phyloP scores from a whole-genome alignment of 2,329 filamentous ascomycete species.

The Boeremia lycopersici region DNA sequence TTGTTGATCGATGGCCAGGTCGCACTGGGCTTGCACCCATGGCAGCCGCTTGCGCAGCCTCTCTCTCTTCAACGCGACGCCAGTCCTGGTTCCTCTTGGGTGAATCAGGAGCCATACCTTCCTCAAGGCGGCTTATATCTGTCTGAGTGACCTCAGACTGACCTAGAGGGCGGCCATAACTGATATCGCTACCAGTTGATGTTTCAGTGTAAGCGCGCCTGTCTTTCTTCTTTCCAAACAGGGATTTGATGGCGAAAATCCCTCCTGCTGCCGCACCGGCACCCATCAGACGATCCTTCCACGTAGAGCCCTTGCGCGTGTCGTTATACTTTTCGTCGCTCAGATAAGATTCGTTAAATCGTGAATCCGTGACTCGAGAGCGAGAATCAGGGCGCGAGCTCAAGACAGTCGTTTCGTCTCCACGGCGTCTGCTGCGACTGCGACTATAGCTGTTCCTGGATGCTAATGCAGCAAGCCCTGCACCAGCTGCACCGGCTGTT shows the following conservation, averaged over 20 bases:
- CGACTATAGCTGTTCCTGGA: slow-evolving; percentile 52
- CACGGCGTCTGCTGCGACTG: slow-evolving; percentile 40
- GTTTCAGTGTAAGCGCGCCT: slow-evolving; percentile 52
- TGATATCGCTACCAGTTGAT: slow-evolving; percentile 54
- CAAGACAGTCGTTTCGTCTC: slow-evolving; percentile 35
- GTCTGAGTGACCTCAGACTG: slow-evolving; percentile 55
- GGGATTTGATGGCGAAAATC: slow-evolving; percentile 57
- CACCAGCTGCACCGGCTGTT: slow-evolving; percentile 62
- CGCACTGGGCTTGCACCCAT: slow-evolving; percentile 56
- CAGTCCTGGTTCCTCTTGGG: slow-evolving; percentile 47
- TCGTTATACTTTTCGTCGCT: slow-evolving; percentile 53
- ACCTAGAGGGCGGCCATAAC: slow-evolving; percentile 59
- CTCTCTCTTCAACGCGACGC: slow-evolving; percentile 47
- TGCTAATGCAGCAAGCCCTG: slow-evolving; percentile 63
- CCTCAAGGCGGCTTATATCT: slow-evolving; percentile 57
- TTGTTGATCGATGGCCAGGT: slow-evolving; percentile 34
- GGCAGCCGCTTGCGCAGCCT: slow-evolving; percentile 46
- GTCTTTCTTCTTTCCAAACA: slow-evolving; percentile 61
- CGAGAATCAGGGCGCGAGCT: slow-evolving; percentile 45
- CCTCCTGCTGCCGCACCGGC: slow-evolving; percentile 51
- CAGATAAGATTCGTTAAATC: slow-evolving; percentile 42
- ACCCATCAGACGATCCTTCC: slow-evolving; percentile 54
- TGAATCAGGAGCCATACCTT: slow-evolving; percentile 59
- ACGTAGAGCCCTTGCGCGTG: slow-evolving; percentile 42
- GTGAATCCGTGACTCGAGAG: slow-evolving; percentile 31